These are phyloP conservation scores for Myxozyma neotropica DNA, from an alignment of 805 yeast species.

Conservation along the genomic window DNA sequence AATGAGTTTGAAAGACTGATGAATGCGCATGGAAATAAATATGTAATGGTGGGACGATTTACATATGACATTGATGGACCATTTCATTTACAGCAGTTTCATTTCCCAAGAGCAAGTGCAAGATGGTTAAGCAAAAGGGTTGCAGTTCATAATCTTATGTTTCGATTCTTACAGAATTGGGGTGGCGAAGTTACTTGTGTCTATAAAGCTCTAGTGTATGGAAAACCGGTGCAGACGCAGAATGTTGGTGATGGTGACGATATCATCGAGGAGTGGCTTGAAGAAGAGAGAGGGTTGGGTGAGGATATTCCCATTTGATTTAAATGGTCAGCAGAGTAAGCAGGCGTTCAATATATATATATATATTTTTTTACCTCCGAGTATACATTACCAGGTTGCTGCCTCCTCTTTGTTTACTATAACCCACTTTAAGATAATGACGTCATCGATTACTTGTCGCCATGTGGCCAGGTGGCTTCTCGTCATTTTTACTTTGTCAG, in stretches of 20 bases:
- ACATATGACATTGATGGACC: background rate
- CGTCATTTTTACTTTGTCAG: too few relatives aligned
- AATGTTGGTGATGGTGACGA: background rate
- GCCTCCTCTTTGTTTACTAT: too few relatives aligned
- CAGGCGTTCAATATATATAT: background rate
- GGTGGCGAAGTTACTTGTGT: conserved; percentile 7
- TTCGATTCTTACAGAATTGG: conserved; percentile 6
- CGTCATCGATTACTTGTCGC: too few relatives aligned
- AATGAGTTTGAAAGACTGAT: background rate
- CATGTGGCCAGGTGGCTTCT: too few relatives aligned
- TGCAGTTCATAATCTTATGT: background rate
- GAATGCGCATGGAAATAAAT: background rate
- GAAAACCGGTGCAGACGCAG: background rate
- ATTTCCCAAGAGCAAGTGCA: background rate
- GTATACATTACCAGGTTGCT: background rate
- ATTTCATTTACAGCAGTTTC: conserved; percentile 4
- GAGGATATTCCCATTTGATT: background rate
- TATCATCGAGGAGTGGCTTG: background rate
- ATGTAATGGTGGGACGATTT: background rate
- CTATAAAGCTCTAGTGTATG: conserved; percentile 5
- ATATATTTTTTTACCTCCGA: background rate
- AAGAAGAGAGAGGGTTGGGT: conserved; percentile 1
- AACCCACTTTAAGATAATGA: too few relatives aligned
- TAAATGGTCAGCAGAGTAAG: conserved; percentile 41
- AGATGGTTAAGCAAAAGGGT: background rate